Base-by-base conservation (phyloP, 2,329 filamentous ascomycete genomes). In the Fusarium torulosum region DNA sequence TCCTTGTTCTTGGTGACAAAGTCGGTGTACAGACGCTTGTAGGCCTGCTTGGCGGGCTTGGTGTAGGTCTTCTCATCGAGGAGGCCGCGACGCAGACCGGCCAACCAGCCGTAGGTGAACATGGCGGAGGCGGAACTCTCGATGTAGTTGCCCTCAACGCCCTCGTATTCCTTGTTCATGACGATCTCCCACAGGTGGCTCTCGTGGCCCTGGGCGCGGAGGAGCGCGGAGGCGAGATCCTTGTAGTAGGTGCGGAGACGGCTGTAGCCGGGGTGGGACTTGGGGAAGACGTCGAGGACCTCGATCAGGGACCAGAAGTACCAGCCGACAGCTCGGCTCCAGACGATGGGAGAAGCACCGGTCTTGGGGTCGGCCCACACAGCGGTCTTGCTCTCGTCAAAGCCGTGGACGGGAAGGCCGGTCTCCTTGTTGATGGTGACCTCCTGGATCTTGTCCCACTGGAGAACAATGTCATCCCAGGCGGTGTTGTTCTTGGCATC, bases 91-190 rank as follows among this genome's bases (percentile, higher is more conserved):
- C 72, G 70, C 0, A 78, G 29, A 6, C 75, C 86, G 65, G 80
- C 83, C 14, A 87, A 72, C 61, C 86, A 75, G 1, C 84, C 81
- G 54, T 85, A 86, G 1, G 81, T 79, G 67, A 88, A 88, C 83
- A 89, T 86, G 5, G 85, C 86, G 3, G 84, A 84, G 9, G 82
- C 86, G 31, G 85, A 87, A 33, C 84, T 85, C 76, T 90, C 85
- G 46, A 89, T 83, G 73, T 86, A 90, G 74, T 90, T 89, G 4
- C 85, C 85, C 44, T 80, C 65, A 38, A 74, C 69, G 2, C 80
- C 81, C 1, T 82, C 79, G 54, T 84, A 82, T 25, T 79, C 75
- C 57, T 82, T 79, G 67, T 81, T 82, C 81, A 88, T 85, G 42
- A 88, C 78, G 51, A 88, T 76, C 83, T 85, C 88, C 86, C 86